phyloP scores from a whole-genome alignment of 306 rosid species.

The Casuarina glauca region DNA sequence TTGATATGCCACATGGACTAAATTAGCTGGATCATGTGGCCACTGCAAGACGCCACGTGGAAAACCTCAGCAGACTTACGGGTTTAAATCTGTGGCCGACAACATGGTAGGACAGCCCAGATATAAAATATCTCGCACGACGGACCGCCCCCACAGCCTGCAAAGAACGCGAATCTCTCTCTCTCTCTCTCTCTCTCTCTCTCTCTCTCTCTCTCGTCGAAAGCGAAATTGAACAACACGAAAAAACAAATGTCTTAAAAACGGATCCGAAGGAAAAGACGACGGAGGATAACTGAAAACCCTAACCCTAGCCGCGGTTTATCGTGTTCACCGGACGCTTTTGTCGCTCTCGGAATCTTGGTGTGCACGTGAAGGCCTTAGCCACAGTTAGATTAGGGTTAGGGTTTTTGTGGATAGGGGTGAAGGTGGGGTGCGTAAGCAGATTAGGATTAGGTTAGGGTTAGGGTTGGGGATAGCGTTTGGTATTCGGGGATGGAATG shows the following conservation, averaged over 20 bases:
- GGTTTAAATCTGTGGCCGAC: constrained; percentile 9
- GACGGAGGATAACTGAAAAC: constrained; percentile 65
- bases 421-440: neutral
- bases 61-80: neutral
- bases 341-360: constrained; percentile 15
- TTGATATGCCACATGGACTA: neutral
- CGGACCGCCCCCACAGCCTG: constrained; percentile 43
- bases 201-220: constrained; percentile 36
- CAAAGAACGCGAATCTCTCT: constrained; percentile 58
- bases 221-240: constrained; percentile 57
- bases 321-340: constrained; percentile 33
- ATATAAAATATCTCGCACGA: constrained; percentile 46
- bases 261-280: constrained; percentile 60
- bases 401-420: constrained; percentile 8
- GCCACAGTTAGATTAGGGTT: constrained; percentile 37
- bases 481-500: constrained; percentile 64
- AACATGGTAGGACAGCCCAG: constrained; percentile 29
- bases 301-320: constrained; percentile 77
- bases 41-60: constrained; percentile 24
- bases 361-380: constrained; percentile 20
- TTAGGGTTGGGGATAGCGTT: constrained; percentile 42
- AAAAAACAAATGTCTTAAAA: constrained; percentile 44
- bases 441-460: neutral
- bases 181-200: constrained; percentile 39
- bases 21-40: neutral